Percentiles rank a stretch among this genome's conserved stretches.
phyloP scores from a whole-genome alignment of 495 filamentous ascomycete genomes.

The Diplogelasinospora grovesii region DNA sequence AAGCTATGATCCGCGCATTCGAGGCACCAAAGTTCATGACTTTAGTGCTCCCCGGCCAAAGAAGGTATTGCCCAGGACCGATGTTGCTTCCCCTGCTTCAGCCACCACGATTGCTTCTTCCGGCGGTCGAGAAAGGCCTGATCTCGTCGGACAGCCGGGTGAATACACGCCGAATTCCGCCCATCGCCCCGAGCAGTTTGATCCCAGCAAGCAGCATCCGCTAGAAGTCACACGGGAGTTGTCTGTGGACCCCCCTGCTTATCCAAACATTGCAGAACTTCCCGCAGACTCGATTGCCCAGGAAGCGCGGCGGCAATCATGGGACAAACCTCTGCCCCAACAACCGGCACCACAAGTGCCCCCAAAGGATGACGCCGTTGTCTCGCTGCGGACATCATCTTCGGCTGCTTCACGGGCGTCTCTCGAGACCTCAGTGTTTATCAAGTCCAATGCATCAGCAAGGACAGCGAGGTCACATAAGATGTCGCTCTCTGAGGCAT shows the following conservation, averaged over 20 bases:
- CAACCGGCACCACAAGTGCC: slow-evolving; percentile 27
- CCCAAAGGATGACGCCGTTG: slow-evolving; percentile 26
- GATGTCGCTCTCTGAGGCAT: slow-evolving; percentile 33
- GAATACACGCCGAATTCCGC: not conserved
- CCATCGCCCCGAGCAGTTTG: not conserved
- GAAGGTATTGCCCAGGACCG: slow-evolving; percentile 34
- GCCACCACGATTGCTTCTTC: not conserved
- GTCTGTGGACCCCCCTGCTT: not conserved
- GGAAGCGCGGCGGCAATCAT: not conserved
- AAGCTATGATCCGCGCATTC: slow-evolving; percentile 74
- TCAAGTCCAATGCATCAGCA: slow-evolving; percentile 17
- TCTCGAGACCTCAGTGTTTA: slow-evolving; percentile 5
- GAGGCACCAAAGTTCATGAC: slow-evolving; percentile 79
- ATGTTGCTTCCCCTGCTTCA: slow-evolving; percentile 3
- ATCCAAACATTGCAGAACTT: not conserved
- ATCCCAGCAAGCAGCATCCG: not conserved
- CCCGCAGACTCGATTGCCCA: not conserved
- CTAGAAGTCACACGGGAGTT: not conserved
- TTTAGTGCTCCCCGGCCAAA: slow-evolving; percentile 78
- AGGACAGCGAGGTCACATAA: slow-evolving; percentile 24
- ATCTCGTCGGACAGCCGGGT: not conserved
- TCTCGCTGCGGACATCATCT: slow-evolving; percentile 21
- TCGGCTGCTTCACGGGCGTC: slow-evolving; percentile 27
- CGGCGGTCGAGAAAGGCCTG: not conserved
- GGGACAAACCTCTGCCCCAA: slow-evolving; percentile 8